Conservation (phyloP, 345 rosid species). For the Linum tenue region DNA sequence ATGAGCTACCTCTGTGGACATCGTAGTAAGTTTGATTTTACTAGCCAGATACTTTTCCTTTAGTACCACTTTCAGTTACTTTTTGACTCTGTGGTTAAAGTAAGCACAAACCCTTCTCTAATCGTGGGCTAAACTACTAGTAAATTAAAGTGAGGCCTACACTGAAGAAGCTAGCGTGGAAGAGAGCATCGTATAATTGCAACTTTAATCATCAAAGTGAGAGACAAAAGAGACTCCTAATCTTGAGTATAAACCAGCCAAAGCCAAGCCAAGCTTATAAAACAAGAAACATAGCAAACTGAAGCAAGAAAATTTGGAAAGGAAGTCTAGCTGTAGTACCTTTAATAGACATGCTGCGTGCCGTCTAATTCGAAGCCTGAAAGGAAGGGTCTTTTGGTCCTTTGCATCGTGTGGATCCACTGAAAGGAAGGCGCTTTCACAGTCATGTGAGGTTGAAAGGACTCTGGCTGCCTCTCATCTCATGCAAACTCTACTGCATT, state of each 20-base stretch:
- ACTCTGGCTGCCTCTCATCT: conserved; percentile 18
- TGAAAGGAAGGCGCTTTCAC: conserved; percentile 1
- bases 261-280: conserved; percentile 14
- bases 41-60: too few species aligned
- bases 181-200: background rate
- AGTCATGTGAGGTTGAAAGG: conserved; percentile 16
- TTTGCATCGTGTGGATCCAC: conserved; percentile 18
- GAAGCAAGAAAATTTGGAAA: conserved; percentile 14
- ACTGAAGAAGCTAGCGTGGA: conserved; percentile 9
- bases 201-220: background rate
- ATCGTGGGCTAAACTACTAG: background rate
- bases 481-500: conserved; percentile 13
- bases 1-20: too few species aligned
- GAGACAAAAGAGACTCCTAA: background rate
- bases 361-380: conserved; percentile 16
- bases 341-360: conserved; percentile 48
- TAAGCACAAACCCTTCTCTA: too few species aligned
- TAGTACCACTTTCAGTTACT: too few species aligned
- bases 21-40: too few species aligned
- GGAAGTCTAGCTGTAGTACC: conserved; percentile 27
- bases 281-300: conserved; percentile 12
- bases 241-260: background rate
- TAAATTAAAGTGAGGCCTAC: conserved; percentile 12
- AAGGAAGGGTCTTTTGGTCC: conserved; percentile 18
- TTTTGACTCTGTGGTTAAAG: too few species aligned